Base-by-base conservation (phyloP, 208 protist species). In the Trypanosomatidae sp. region DNA sequence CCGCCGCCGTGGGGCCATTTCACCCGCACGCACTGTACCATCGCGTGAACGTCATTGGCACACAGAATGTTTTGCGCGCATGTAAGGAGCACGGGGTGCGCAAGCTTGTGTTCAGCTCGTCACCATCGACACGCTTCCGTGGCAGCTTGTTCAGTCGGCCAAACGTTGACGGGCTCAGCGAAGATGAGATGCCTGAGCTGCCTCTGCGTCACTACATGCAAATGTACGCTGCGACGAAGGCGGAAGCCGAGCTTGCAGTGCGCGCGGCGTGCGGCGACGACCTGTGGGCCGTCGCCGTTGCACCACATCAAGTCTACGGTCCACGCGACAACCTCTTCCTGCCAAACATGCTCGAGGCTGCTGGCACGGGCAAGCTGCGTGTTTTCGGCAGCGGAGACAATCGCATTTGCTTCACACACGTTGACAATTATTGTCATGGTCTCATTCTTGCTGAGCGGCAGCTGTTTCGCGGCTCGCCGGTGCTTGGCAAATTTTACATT, bases 381-480 rank as follows among this genome's bases (percentile, higher is more conserved):
- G 70, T 97, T 55, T 96, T 97, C 61, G 79, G 82, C 6, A 67
- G 78, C 26, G 92, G 94, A 4, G 58, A 81, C 43, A 97, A 97
- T 65, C 71, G 79, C 37, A 92, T 97, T 43, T 97, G 87, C 66
- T 96, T 97, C 49, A 96, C 87, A 0, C 89, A 97, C 56, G 90
- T 97, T 0, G 91, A 97, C 63, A 97, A 97, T 69, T 97, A 96
- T 69, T 83, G 80, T 43, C 92, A 97, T 47, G 92, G 78, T 11
- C 72, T 97, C 19, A 94, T 97, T 52, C 87, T 97, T 51, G 85
- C 86, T 0, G 90, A 96, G 47, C 61, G 68, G 27, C 71, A 88
- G 41, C 62, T 96, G 6, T 95, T 76, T 68, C 79, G 83, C 39
- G 85, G 73, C 22, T 94, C 80, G 6, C 83, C 82, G 0, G 86